phyloP scores from a whole-genome alignment of 306 rosid genomes.

The Morella rubra region DNA sequence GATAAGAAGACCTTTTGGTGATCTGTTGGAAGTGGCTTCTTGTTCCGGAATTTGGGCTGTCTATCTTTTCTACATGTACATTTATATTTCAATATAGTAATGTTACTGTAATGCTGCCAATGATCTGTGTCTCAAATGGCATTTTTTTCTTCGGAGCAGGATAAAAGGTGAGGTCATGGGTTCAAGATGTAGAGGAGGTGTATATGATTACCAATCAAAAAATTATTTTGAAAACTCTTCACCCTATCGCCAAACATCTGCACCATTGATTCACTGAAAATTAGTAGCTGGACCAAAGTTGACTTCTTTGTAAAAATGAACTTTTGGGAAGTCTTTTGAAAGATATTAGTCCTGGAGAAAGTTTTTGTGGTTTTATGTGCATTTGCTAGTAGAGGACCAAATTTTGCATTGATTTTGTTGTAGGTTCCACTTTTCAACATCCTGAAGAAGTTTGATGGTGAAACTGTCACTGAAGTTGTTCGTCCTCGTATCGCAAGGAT shows the following conservation, averaged over 20 bases:
- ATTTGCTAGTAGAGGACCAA: conserved; percentile 5
- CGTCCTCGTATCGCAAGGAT: conserved; percentile 92
- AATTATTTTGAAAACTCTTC: neutral
- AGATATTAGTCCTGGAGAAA: neutral
- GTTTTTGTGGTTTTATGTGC: conserved; percentile 2
- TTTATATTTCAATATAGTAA: neutral
- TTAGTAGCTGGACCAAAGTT: neutral
- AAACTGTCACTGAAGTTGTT: conserved; percentile 87
- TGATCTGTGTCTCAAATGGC: neutral
- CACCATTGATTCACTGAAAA: neutral
- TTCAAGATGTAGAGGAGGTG: neutral
- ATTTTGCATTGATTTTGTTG: conserved; percentile 17
- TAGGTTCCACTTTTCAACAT: conserved; percentile 97
- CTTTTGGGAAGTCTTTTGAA: neutral
- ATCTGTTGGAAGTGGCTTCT: neutral
- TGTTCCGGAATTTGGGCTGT: neutral
- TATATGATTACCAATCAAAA: neutral
- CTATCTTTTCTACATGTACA: neutral
- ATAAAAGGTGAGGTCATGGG: neutral
- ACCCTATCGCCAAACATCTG: neutral
- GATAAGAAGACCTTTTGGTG: neutral
- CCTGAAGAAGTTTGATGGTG: conserved; percentile 93
- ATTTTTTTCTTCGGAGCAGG: neutral
- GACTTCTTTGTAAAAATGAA: neutral
- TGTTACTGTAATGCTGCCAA: neutral